A percentile compares a stretch with the other conserved stretches of the same genome.
Evolutionary conservation across 306 rosid species (phyloP).

Genomic region (Ammopiptanthus mongolicus): DNA sequence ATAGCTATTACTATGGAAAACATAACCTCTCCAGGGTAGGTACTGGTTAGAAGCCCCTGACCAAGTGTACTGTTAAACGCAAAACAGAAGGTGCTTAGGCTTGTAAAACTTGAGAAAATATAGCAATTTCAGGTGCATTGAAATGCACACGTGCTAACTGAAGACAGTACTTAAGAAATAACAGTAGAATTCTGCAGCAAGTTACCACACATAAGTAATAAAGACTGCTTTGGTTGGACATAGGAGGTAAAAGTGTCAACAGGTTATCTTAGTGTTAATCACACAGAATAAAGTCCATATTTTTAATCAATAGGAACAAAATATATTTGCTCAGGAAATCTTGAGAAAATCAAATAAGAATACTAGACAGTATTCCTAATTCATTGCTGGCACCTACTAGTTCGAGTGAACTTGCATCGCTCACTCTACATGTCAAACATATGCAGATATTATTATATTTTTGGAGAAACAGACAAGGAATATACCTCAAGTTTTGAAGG

Average conservation of each 20-base stretch:
- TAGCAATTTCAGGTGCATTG: neutral
- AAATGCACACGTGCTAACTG: no score
- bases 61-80: conserved; percentile 77
- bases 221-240: no score
- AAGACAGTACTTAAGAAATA: no score
- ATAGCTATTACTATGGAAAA: conserved; percentile 76
- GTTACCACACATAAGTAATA: no score
- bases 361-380: neutral
- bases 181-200: no score
- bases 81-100: conserved; percentile 19
- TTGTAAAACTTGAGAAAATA: neutral
- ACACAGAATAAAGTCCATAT: neutral
- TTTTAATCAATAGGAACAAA: neutral
- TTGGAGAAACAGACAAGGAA: neutral
- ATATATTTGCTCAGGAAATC: neutral
- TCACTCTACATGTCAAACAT: neutral
- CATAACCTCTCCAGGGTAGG: conserved; percentile 64
- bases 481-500: conserved; percentile 83
- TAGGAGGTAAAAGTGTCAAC: neutral
- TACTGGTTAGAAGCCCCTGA: conserved; percentile 84
- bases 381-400: neutral
- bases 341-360: neutral
- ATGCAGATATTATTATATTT: neutral
- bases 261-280: neutral
- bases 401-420: neutral